Evolutionary conservation across 73 alveolate species (phyloP).

Genomic region (Tetrahymena elliotti): DNA sequence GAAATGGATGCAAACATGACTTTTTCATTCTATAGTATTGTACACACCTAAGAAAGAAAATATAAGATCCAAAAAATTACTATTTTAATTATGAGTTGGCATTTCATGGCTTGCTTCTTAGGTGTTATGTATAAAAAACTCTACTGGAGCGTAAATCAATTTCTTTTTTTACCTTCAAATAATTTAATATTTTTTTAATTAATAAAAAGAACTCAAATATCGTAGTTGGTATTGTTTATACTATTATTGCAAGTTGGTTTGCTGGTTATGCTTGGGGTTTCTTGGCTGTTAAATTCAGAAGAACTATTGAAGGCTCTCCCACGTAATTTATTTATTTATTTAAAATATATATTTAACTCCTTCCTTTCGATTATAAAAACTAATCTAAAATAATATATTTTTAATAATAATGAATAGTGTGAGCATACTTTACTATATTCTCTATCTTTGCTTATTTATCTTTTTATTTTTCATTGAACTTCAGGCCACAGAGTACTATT

Average conservation of each 20-base stretch:
- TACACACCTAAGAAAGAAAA: background rate
- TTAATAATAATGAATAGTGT: background rate
- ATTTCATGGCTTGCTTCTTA: background rate
- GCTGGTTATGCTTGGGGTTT: background rate
- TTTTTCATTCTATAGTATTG: background rate
- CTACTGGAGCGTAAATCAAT: background rate
- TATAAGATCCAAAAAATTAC: background rate
- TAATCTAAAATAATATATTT: background rate
- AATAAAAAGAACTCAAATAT: background rate
- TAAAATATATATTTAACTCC: background rate
- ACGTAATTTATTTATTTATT: background rate
- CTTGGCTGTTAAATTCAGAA: background rate
- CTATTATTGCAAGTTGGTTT: background rate
- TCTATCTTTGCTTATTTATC: background rate
- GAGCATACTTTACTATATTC: background rate
- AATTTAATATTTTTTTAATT: background rate
- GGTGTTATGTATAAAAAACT: background rate
- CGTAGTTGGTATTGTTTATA: background rate
- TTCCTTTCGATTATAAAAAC: background rate
- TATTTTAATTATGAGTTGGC: background rate
- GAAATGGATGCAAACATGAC: background rate
- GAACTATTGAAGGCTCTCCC: background rate
- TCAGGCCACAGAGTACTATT: background rate
- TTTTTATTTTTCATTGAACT: background rate
- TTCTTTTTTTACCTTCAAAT: background rate